Evolutionary conservation across 108 stramenopile species (phyloP).

Genomic region (Skeletonema tropicum): DNA sequence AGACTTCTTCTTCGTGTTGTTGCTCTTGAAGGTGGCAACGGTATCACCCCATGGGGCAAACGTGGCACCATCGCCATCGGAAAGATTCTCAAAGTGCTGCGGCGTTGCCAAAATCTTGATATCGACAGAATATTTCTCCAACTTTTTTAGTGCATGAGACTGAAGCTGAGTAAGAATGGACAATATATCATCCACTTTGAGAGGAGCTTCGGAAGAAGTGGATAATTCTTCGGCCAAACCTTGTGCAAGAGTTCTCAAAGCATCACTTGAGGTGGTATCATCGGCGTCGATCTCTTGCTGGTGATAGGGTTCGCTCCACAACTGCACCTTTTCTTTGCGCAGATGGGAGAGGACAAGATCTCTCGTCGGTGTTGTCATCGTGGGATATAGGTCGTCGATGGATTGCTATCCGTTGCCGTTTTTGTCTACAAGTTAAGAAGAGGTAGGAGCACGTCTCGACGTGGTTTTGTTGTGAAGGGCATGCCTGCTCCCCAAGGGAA

Average conservation of each 20-base stretch:
- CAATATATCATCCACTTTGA: neutral
- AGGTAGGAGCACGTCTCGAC: too few species aligned
- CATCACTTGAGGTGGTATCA: neutral
- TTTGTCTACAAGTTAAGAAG: neutral
- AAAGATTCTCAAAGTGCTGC: neutral
- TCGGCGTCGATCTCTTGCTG: neutral
- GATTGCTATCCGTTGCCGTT: too few species aligned
- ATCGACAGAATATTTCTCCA: neutral
- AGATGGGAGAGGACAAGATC: constrained; percentile 25
- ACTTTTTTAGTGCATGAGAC: constrained; percentile 22
- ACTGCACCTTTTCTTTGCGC: constrained; percentile 23
- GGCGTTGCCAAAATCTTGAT: constrained; percentile 9
- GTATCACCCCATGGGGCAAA: constrained; percentile 4
- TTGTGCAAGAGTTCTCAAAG: neutral
- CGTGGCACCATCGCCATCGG: neutral
- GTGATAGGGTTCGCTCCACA: constrained; percentile 26
- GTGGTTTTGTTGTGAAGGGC: too few species aligned
- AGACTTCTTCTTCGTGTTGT: neutral
- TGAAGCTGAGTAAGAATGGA: constrained; percentile 18
- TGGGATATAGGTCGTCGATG: neutral
- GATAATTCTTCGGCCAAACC: neutral
- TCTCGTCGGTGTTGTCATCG: constrained; percentile 7
- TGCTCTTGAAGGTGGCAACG: neutral
- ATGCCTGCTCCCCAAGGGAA: too few species aligned
- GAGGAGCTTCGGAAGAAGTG: neutral